A percentile compares a stretch with the other conserved stretches of the same genome.
Evolutionary conservation across 257 asterid species (phyloP).

Genomic region (Cynanchum wilfordii): DNA sequence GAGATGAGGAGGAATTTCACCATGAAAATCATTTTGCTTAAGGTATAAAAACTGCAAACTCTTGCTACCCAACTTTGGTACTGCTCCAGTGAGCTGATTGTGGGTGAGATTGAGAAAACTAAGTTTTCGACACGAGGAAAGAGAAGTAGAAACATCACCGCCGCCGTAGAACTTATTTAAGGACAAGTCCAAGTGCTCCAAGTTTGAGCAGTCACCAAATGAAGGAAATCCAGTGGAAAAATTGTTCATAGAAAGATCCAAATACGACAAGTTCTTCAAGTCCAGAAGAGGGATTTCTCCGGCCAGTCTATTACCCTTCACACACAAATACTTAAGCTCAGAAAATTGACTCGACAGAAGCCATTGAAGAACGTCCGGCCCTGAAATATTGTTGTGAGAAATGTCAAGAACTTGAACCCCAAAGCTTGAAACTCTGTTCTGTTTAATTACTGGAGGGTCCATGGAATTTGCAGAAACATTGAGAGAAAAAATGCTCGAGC

Average conservation of each 20-base stretch:
- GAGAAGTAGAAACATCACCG: slow-evolving; percentile 47
- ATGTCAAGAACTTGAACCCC: slow-evolving; percentile 56
- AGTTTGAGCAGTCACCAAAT: slow-evolving; percentile 45
- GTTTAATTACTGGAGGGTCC: slow-evolving; percentile 38
- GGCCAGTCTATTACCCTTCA: slow-evolving; percentile 55
- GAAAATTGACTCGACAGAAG: slow-evolving; percentile 44
- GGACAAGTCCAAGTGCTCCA: slow-evolving; percentile 69
- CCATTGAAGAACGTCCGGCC: slow-evolving; percentile 45
- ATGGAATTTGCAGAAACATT: slow-evolving; percentile 66
- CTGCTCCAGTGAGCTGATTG: slow-evolving; percentile 53
- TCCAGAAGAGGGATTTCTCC: slow-evolving; percentile 39
- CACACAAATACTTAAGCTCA: slow-evolving; percentile 44
- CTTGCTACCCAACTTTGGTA: slow-evolving; percentile 44
- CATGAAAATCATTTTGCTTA: slow-evolving; percentile 48
- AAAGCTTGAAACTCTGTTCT: slow-evolving; percentile 11
- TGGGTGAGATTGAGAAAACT: slow-evolving; percentile 65
- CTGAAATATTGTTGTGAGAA: slow-evolving; percentile 74
- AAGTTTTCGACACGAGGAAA: slow-evolving; percentile 51
- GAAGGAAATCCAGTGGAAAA: slow-evolving; percentile 52
- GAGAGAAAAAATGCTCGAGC: slow-evolving; percentile 48
- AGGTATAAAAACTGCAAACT: slow-evolving; percentile 56
- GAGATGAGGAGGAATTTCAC: slow-evolving; percentile 40
- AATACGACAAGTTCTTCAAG: slow-evolving; percentile 41
- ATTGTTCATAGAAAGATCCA: slow-evolving; percentile 77
- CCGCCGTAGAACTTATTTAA: slow-evolving; percentile 29